These are phyloP conservation scores for Acacia acuminata DNA, from an alignment of 306 rosid genomes.

Conservation along the genomic window DNA sequence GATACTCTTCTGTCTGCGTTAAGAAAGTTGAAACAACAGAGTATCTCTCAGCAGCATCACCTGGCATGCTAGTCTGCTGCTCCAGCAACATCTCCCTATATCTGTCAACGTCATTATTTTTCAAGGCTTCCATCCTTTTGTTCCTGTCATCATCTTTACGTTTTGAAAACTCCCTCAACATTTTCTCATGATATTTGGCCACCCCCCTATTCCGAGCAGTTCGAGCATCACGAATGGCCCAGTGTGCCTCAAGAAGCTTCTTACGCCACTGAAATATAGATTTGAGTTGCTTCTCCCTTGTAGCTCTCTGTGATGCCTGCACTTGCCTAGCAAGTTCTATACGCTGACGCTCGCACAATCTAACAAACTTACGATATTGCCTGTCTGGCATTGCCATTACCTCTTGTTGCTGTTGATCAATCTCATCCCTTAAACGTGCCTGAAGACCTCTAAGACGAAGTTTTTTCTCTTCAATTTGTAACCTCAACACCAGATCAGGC, in stretches of 20 bases:
- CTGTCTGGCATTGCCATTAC: constrained; percentile 99
- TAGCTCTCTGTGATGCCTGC: constrained; percentile 89
- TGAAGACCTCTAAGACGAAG: constrained; percentile 85
- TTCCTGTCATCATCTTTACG: constrained; percentile 90
- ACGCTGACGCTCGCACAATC: constrained; percentile 95
- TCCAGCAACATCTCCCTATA: constrained; percentile 97
- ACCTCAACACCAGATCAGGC: constrained; percentile 91
- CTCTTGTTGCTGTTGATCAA: constrained; percentile 98
- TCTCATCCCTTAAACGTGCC: constrained; percentile 89
- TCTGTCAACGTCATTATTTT: constrained; percentile 98
- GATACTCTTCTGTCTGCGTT: constrained; percentile 96
- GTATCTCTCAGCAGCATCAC: constrained; percentile 98
- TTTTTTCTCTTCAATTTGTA: constrained; percentile 97
- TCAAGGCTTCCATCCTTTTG: constrained; percentile 94
- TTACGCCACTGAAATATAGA: constrained; percentile 96
- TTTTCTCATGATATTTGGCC: constrained; percentile 95
- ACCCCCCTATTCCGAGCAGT: constrained; percentile 98
- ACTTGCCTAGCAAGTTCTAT: constrained; percentile 90
- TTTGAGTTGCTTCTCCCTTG: constrained; percentile 94
- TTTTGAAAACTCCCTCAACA: constrained; percentile 91
- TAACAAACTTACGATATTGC: constrained; percentile 95
- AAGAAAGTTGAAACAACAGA: constrained; percentile 90
- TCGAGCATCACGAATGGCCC: constrained; percentile 98
- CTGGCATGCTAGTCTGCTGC: constrained; percentile 91
- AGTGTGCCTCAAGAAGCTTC: constrained; percentile 95